Base-by-base conservation (phyloP, 2,329 filamentous ascomycete genomes). In the Phaeosphaeriaceae sp. region DNA sequence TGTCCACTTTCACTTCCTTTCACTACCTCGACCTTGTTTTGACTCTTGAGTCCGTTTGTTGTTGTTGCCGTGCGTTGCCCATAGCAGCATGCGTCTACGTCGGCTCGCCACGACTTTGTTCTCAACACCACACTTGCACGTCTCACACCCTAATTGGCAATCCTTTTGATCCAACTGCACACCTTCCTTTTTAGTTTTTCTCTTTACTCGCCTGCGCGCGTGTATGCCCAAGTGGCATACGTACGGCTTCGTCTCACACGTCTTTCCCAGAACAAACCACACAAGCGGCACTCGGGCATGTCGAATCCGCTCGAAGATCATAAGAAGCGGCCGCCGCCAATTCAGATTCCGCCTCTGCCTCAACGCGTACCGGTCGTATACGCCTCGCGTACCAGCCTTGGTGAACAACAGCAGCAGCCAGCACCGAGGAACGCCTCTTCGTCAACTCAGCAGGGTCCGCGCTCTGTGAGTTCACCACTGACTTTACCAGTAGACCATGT, bases 301-400 rank as follows among this genome's bases (percentile, higher is more conserved):
- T 58, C 67, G 7, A 44, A 61, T 9, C 51, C 54, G 17, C 27
- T 52, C 19, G 31, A 51, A 13, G 65, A 64, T 15, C 51, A 60
- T n/a, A 72, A 66, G 62, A 72, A 62, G 57, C 68, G 69, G 41
- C 73, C 70, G 17, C 67, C 69, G 31, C 69, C 68, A 2, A 71
- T 73, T 36, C 44, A 57, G 4, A 58, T 73, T 3, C 66, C 69
- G 15, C 31, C 60, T 19, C 57, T 54, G 2, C 61, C 60, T 27
- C 58, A 54, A 47, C 51, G 46, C 9, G 48, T 54, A 2, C 25
- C 25, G 9, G 25, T 9, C 25, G 25, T 27, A 27, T 9, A 27
- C 9, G 25, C 25, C 25, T 27, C 25, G 25, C 25, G 25, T 27
- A 9, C 9, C 25, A 27, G 25, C 25, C 25, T n/a, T n/a, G 22